phyloP scores from a whole-genome alignment of 2,329 filamentous ascomycete species.

The Exserohilum rostratum region DNA sequence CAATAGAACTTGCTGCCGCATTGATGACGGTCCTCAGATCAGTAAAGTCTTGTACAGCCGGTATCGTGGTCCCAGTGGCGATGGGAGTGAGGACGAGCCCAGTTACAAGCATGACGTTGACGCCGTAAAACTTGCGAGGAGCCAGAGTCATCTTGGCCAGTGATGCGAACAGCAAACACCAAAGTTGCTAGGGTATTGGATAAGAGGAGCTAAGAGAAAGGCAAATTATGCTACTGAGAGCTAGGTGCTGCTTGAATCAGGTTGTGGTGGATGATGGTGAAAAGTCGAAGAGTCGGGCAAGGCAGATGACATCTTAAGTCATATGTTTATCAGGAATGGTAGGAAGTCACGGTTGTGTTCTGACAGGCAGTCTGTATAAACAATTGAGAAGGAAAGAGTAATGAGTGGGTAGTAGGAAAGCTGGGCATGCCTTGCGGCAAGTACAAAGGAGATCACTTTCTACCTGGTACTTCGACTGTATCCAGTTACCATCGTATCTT shows the following conservation, averaged over 20 bases:
- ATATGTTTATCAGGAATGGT: too few relatives aligned
- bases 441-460: background rate
- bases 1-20: slow-evolving; percentile 36
- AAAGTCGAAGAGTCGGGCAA: background rate
- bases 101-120: slow-evolving; percentile 35
- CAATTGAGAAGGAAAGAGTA: background rate
- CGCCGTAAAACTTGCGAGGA: background rate
- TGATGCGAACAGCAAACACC: slow-evolving; percentile 7
- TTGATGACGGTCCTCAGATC: slow-evolving; percentile 38
- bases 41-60: slow-evolving; percentile 38
- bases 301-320: background rate
- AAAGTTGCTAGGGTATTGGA: slow-evolving; percentile 1
- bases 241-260: slow-evolving; percentile 24
- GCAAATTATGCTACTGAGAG: slow-evolving; percentile 18
- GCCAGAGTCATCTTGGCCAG: slow-evolving; percentile 16
- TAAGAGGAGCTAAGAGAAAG: slow-evolving; percentile 6
- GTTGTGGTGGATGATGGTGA: slow-evolving; percentile 12
- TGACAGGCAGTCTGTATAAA: background rate
- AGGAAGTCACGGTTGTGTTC: background rate
- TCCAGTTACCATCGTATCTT: too few relatives aligned
- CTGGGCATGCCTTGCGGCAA: background rate
- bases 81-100: slow-evolving; percentile 34
- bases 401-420: background rate
- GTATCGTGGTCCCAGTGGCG: slow-evolving; percentile 21
- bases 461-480: background rate